Evolutionary conservation across 2,329 filamentous ascomycete species (phyloP).

Genomic region (Botrytis porri): DNA sequence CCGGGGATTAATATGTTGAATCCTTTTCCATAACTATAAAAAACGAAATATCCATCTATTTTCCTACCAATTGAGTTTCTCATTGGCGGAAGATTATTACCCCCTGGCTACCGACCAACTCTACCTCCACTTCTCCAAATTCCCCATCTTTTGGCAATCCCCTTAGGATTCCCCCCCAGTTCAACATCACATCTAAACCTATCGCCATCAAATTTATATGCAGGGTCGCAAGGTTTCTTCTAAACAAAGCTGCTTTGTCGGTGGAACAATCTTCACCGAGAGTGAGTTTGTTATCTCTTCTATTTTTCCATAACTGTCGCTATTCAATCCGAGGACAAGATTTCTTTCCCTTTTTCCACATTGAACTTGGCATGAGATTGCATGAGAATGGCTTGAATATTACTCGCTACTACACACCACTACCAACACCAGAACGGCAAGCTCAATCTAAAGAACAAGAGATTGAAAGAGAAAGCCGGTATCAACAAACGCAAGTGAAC

Average conservation of each 20-base stretch:
- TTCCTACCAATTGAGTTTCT: background rate
- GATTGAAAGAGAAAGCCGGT: background rate
- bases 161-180: slow-evolving; percentile 4
- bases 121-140: slow-evolving; percentile 20
- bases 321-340: background rate
- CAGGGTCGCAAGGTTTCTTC: slow-evolving; percentile 10
- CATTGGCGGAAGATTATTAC: slow-evolving; percentile 22
- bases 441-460: background rate
- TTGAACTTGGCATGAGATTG: background rate
- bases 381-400: background rate
- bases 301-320: slow-evolving; percentile 16
- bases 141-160: slow-evolving; percentile 19
- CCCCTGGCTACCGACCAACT: slow-evolving; percentile 15
- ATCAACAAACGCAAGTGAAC: background rate
- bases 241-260: slow-evolving; percentile 9
- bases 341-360: background rate
- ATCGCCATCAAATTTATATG: slow-evolving; percentile 15
- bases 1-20: background rate
- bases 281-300: background rate
- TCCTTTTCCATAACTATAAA: background rate
- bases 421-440: background rate
- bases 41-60: slow-evolving; percentile 8
- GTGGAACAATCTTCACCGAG: slow-evolving; percentile 23
- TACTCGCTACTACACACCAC: background rate
- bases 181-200: background rate